Evolutionary conservation across 768 basidiomycete genomes (phyloP).

Genomic region (Kwoniella dejecticola): DNA sequence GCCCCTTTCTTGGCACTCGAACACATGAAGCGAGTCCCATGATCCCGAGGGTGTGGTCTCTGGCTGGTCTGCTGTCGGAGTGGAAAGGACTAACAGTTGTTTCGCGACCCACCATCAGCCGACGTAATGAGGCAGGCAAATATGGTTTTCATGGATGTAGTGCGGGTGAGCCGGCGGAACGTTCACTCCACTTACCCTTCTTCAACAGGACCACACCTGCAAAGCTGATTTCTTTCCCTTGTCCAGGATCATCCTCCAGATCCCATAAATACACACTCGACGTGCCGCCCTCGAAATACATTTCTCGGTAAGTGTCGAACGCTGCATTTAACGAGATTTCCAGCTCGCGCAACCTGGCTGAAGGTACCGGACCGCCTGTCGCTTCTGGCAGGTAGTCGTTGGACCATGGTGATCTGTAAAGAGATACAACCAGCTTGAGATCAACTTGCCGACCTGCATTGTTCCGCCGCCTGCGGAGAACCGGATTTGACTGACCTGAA

Average conservation of each 20-base stretch:
- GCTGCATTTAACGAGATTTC: conserved; percentile 94
- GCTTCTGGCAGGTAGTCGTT: conserved; percentile 91
- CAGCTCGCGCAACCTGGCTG: conserved; percentile 79
- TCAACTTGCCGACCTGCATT: neutral
- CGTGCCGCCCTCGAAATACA: conserved; percentile 99
- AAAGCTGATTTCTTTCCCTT: conserved; percentile 63
- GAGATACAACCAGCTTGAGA: neutral
- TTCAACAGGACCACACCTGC: conserved; percentile 95
- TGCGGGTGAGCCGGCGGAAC: no score
- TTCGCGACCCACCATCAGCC: neutral
- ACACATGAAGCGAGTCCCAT: conserved; percentile 99
- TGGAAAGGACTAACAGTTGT: conserved; percentile 24
- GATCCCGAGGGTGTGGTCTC: conserved; percentile 63
- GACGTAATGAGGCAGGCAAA: neutral
- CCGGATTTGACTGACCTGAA: conserved; percentile 63
- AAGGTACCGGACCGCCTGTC: conserved; percentile 84
- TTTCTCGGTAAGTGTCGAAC: conserved; percentile 94
- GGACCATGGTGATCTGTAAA: conserved; percentile 89
- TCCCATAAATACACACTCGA: conserved; percentile 99
- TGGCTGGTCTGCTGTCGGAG: conserved; percentile 20
- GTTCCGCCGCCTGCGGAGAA: no score
- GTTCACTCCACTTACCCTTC: conserved; percentile 77
- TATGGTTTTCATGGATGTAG: no score
- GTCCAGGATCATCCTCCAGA: conserved; percentile 72
- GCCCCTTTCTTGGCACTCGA: conserved; percentile 88